Evolutionary conservation across 352 stramenopile genomes (phyloP), one percentile per base, ranked within the genome.

Genomic region (Pythium guiyangense): DNA sequence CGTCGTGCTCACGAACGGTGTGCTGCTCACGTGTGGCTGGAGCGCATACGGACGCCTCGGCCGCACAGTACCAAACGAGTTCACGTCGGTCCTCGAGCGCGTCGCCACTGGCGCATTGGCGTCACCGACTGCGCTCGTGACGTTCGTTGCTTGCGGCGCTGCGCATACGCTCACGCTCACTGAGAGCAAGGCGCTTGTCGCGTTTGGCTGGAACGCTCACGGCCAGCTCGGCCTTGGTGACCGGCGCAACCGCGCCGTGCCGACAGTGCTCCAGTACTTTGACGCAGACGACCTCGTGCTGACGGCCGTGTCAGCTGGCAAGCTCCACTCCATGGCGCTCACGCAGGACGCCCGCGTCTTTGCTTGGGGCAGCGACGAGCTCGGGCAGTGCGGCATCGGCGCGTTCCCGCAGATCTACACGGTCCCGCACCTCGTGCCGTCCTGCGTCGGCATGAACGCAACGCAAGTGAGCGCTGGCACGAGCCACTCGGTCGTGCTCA

Each of bases 341-440:
- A 64, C 70, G 11, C 63, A 75, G 29, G 81, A 92, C 52, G 70
- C 66, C 14, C 65, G 74, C 9, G 52, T 90, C 5, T 89, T 88
- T 50, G 74, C 81, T 0, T 92, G 81, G 81, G 81, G 81, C 1
- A 85, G 72, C 47, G 79, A 88, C 48, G 81, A 90, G 58, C 73
- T 90, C 31, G 77, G 81, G 14, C 81, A 92, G 64, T 92, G 81
- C 42, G 79, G 81, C 44, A 49, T 92, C 35, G 72, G 68, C 2
- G 64, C 71, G n/a, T 88, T 79, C 57, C 77, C 81, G 25, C 79
- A 92, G 57, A 73, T 88, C 34, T 92, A 92, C 59, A 92, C 74
- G 0, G 52, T 88, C n/a, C 81, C 81, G 2, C 79, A 88, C 52
- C 66, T 92, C 29, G 81, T 90, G 5, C 53, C 57, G 3, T 88